Conservation (phyloP, 371 early-diverging fungal genomes). For the Sporodiniella umbellata region DNA sequence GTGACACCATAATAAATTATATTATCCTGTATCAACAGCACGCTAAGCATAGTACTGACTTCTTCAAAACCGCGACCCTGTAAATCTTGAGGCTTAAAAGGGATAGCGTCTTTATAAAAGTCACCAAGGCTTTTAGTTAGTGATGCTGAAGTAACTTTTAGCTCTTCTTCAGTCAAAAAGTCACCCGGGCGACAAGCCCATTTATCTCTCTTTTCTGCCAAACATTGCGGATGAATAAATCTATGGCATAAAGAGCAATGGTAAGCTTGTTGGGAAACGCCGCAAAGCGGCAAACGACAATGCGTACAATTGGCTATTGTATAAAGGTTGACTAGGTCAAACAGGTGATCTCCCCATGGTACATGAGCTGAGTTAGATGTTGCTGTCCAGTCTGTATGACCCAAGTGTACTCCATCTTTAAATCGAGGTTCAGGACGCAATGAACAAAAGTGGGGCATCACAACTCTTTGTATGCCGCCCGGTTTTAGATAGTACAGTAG, state of each 20-base stretch:
- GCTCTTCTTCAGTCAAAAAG: constrained; percentile 29
- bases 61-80: constrained; percentile 34
- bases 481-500: constrained; percentile 43
- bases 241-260: constrained; percentile 49
- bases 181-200: constrained; percentile 29
- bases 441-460: constrained; percentile 42
- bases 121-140: constrained; percentile 13
- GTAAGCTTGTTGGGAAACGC: constrained; percentile 53
- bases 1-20: constrained; percentile 41
- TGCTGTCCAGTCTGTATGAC: constrained; percentile 9
- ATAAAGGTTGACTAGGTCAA: constrained; percentile 53
- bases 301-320: constrained; percentile 51
- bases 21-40: constrained; percentile 35
- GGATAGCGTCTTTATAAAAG: constrained; percentile 27
- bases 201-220: constrained; percentile 9
- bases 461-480: constrained; percentile 44
- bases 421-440: constrained; percentile 27
- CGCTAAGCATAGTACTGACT: constrained; percentile 30
- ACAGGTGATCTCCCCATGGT: constrained; percentile 37
- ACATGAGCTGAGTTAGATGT: constrained; percentile 15
- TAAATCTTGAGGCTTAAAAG: constrained; percentile 15
- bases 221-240: constrained; percentile 50
- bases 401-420: constrained; percentile 8
- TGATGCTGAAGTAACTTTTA: constrained; percentile 15
- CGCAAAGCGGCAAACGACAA: constrained; percentile 57